Evolutionary conservation across 495 filamentous ascomycete genomes (phyloP).

Genomic region (Thozetella sp.): DNA sequence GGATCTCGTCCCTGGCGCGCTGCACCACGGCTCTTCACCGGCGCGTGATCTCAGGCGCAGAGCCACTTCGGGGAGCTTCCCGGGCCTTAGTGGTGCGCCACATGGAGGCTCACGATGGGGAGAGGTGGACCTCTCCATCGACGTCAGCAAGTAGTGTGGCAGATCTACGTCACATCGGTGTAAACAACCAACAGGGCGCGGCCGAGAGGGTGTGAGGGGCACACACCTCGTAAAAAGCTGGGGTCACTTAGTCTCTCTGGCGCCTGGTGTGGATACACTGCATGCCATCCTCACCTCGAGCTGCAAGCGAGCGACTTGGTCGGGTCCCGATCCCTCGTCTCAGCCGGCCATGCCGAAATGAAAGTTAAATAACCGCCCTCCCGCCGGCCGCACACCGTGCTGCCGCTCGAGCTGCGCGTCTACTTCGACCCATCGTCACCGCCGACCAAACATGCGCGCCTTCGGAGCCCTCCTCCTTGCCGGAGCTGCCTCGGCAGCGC

Average conservation of each 20-base stretch:
- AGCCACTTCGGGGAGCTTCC: too few species aligned
- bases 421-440: not conserved
- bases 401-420: not conserved
- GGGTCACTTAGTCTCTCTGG: too few species aligned
- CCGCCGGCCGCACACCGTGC: not conserved
- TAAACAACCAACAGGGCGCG: not conserved
- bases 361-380: not conserved
- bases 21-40: slow-evolving; percentile 5
- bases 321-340: too few species aligned
- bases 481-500: slow-evolving; percentile 22
- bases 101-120: not conserved
- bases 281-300: too few species aligned
- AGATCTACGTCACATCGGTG: not conserved
- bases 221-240: too few species aligned
- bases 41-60: slow-evolving; percentile 7
- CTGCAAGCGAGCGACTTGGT: not conserved
- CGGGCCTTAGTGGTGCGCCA: too few species aligned
- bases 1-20: slow-evolving; percentile 3
- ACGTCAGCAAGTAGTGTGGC: not conserved
- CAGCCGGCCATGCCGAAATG: too few species aligned
- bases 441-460: slow-evolving; percentile 8
- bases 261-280: too few species aligned
- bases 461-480: slow-evolving; percentile 8
- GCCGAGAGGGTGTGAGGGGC: not conserved
- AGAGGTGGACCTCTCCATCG: not conserved